These are phyloP conservation scores for Canariomyces notabilis DNA, from an alignment of 2,329 filamentous ascomycete species.

Conservation along the genomic window DNA sequence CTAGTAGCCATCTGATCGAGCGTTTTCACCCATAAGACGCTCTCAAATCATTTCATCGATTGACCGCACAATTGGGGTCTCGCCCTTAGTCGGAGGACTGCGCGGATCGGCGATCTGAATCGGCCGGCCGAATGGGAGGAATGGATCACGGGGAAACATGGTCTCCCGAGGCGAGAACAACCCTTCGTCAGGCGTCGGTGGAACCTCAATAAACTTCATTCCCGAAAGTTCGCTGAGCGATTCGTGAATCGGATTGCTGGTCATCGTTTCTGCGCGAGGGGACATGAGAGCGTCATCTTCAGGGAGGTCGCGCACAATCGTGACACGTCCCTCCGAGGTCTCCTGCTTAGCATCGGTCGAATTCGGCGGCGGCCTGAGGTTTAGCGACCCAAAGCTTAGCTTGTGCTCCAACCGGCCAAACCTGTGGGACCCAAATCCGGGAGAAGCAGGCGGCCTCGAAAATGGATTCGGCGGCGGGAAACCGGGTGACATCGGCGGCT, in stretches of 20 bases:
- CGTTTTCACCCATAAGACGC: neutral
- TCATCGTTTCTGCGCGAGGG: slow-evolving; percentile 68
- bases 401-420: slow-evolving; percentile 29
- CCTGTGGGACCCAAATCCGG: slow-evolving; percentile 40
- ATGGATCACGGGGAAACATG: slow-evolving; percentile 50
- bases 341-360: slow-evolving; percentile 6
- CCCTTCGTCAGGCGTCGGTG: slow-evolving; percentile 47
- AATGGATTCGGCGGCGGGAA: slow-evolving; percentile 27
- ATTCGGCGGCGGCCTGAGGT: slow-evolving; percentile 17
- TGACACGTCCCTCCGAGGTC: slow-evolving; percentile 33
- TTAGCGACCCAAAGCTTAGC: slow-evolving; percentile 28
- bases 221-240: slow-evolving; percentile 39
- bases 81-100: slow-evolving; percentile 69
- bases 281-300: slow-evolving; percentile 60
- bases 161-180: slow-evolving; percentile 50
- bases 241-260: slow-evolving; percentile 58
- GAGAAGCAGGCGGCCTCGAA: slow-evolving; percentile 39
- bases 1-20: no score
- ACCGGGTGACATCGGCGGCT: slow-evolving; percentile 27
- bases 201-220: slow-evolving; percentile 49
- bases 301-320: slow-evolving; percentile 33
- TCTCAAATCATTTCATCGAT: slow-evolving; percentile 70
- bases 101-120: slow-evolving; percentile 58
- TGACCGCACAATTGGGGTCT: slow-evolving; percentile 69
- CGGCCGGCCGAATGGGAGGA: slow-evolving; percentile 48